Conservation (phyloP, 345 rosid genomes). For the Pistacia vera region DNA sequence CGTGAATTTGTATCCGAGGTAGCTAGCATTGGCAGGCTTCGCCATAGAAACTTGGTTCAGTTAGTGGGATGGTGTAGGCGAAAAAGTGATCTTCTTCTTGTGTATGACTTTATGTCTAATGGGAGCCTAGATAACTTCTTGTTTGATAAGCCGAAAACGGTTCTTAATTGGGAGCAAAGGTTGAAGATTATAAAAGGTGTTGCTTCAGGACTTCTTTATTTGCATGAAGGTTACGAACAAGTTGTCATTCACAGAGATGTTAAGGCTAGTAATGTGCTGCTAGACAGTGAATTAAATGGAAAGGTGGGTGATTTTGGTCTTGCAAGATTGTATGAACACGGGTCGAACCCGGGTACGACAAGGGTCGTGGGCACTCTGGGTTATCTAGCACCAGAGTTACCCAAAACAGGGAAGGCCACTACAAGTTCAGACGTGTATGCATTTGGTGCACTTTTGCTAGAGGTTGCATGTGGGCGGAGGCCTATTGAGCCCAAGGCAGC, state of each 20-base stretch:
- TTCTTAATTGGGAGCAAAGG: slow-evolving; percentile 81
- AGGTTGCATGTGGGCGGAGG: slow-evolving; percentile 79
- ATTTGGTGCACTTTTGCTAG: slow-evolving; percentile 86
- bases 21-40: slow-evolving; percentile 83
- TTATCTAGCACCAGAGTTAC: slow-evolving; percentile 86
- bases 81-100: slow-evolving; percentile 68
- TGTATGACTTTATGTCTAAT: slow-evolving; percentile 89
- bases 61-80: slow-evolving; percentile 82
- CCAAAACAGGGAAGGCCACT: slow-evolving; percentile 81
- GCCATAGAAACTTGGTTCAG: slow-evolving; percentile 87
- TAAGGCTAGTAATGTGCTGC: slow-evolving; percentile 82
- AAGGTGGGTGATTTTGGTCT: slow-evolving; percentile 92
- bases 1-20: slow-evolving; percentile 88
- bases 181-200: slow-evolving; percentile 68
- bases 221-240: slow-evolving; percentile 91
- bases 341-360: slow-evolving; percentile 79
- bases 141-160: slow-evolving; percentile 50
- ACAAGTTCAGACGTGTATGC: slow-evolving; percentile 81
- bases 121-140: slow-evolving; percentile 86
- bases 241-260: slow-evolving; percentile 88
- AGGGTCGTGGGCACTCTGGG: slow-evolving; percentile 92
- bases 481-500: slow-evolving; percentile 75
- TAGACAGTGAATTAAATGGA: slow-evolving; percentile 78
- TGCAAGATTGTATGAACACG: slow-evolving; percentile 80
- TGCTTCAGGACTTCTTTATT: slow-evolving; percentile 76